These are phyloP conservation scores for Phytopythium delawarense DNA, from an alignment of 352 stramenopile species.

Conservation along the genomic window DNA sequence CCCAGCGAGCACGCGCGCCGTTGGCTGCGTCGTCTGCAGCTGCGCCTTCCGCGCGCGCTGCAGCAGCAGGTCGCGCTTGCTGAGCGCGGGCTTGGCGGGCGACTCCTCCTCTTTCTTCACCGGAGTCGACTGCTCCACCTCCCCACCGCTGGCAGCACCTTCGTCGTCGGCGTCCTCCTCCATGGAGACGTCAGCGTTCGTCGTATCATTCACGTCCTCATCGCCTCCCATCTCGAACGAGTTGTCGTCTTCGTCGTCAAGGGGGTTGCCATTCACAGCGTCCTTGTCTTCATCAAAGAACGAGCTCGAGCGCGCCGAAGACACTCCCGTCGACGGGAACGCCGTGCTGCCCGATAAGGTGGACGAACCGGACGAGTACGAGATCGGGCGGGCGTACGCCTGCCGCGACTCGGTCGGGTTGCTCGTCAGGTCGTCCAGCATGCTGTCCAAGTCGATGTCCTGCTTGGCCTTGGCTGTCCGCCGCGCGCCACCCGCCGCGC, in stretches of 20 bases:
- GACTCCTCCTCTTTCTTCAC: conserved; percentile 18
- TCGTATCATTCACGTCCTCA: conserved; percentile 8
- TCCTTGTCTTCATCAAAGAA: conserved; percentile 12
- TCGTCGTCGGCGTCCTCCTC: conserved; percentile 12
- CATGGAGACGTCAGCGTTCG: conserved; percentile 17
- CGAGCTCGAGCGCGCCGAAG: conserved; percentile 14
- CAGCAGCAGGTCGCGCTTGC: conserved; percentile 76
- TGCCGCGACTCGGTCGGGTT: conserved; percentile 68
- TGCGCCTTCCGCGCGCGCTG: conserved; percentile 52
- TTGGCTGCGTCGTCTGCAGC: conserved; percentile 62
- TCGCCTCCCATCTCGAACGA: conserved; percentile 24
- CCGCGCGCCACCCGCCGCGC: conserved; percentile 11
- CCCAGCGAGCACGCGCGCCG: conserved; percentile 44
- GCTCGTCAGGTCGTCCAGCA: conserved; percentile 80
- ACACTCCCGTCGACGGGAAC: background rate
- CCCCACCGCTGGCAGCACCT: background rate
- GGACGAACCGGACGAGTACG: conserved; percentile 44
- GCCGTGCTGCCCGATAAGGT: conserved; percentile 9
- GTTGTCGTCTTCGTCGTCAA: conserved; percentile 30
- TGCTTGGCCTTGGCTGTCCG: conserved; percentile 28
- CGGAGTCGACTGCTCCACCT: conserved; percentile 6
- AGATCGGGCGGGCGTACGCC: conserved; percentile 47
- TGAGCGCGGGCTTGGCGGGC: conserved; percentile 29
- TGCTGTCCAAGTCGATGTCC: conserved; percentile 85
- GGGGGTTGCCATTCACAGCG: conserved; percentile 7